Evolutionary conservation across 352 stramenopile species (phyloP).

Genomic region (Phytophthora nicotianae): DNA sequence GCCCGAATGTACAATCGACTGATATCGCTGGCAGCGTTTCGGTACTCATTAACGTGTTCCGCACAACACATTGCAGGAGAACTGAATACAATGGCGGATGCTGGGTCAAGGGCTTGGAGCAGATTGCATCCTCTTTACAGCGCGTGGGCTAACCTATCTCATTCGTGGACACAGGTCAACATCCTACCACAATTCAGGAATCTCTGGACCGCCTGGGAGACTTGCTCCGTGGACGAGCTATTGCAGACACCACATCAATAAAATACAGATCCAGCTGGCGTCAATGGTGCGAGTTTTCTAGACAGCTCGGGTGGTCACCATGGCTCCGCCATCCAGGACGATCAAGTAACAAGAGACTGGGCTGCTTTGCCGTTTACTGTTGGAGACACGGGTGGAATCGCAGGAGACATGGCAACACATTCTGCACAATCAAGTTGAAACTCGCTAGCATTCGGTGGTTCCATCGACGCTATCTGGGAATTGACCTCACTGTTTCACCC

Average conservation of each 20-base stretch:
- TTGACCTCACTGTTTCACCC: neutral
- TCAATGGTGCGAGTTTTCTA: constrained; percentile 9
- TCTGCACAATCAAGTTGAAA: constrained; percentile 11
- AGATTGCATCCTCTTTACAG: neutral
- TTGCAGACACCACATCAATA: neutral
- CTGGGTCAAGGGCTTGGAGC: constrained; percentile 13
- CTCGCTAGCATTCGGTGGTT: constrained; percentile 12
- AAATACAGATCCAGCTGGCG: constrained; percentile 5
- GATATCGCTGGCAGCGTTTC: constrained; percentile 9
- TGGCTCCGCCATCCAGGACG: constrained; percentile 1
- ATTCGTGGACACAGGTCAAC: constrained; percentile 5
- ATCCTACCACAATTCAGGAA: constrained; percentile 7
- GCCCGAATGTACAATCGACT: constrained; percentile 11
- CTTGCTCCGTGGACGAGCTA: neutral
- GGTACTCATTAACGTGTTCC: constrained; percentile 5
- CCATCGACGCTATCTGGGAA: constrained; percentile 2
- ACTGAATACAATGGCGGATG: constrained; percentile 14
- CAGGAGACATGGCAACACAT: constrained; percentile 8
- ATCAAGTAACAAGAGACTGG: constrained; percentile 8
- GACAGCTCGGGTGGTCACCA: constrained; percentile 5
- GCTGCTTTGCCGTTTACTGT: constrained; percentile 11
- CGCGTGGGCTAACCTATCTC: constrained; percentile 14
- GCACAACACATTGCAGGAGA: constrained; percentile 13
- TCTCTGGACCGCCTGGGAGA: constrained; percentile 18
- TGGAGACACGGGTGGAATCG: constrained; percentile 22